Evolutionary conservation across 306 rosid genomes (phyloP).

Genomic region (Cicer yamashitae): DNA sequence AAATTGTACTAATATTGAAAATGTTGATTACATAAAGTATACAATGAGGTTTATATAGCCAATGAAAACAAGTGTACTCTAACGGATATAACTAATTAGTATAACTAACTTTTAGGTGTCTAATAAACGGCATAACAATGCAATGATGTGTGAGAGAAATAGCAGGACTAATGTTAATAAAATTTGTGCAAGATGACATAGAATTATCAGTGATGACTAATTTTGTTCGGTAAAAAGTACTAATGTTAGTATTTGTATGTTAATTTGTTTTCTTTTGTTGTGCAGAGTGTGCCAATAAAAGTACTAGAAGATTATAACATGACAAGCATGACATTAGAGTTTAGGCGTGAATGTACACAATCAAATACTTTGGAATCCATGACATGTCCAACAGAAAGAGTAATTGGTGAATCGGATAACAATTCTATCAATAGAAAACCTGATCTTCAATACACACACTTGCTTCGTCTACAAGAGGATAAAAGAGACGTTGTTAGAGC

Average conservation of each 20-base stretch:
- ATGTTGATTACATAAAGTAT: too few species aligned
- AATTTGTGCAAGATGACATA: background rate
- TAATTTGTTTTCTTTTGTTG: background rate
- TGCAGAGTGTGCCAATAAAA: slow-evolving; percentile 80
- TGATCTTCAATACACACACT: slow-evolving; percentile 68
- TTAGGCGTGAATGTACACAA: slow-evolving; percentile 81
- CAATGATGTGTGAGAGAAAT: background rate
- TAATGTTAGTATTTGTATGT: background rate
- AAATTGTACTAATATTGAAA: too few species aligned
- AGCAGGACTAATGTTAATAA: background rate
- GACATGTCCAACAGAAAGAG: slow-evolving; percentile 62
- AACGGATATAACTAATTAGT: too few species aligned
- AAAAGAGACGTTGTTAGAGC: slow-evolving; percentile 79
- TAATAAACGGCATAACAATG: background rate
- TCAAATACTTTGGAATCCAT: slow-evolving; percentile 75
- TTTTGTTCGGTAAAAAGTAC: background rate
- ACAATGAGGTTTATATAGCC: too few species aligned
- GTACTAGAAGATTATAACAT: slow-evolving; percentile 66
- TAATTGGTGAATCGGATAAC: slow-evolving; percentile 46
- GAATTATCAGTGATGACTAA: background rate
- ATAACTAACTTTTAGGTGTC: too few species aligned
- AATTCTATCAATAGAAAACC: slow-evolving; percentile 55
- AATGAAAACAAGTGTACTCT: too few species aligned
- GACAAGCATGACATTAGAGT: slow-evolving; percentile 85
- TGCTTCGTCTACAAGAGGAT: slow-evolving; percentile 74